phyloP scores from a whole-genome alignment of 2,329 filamentous ascomycete genomes.

The Exophiala dermatitidis region DNA sequence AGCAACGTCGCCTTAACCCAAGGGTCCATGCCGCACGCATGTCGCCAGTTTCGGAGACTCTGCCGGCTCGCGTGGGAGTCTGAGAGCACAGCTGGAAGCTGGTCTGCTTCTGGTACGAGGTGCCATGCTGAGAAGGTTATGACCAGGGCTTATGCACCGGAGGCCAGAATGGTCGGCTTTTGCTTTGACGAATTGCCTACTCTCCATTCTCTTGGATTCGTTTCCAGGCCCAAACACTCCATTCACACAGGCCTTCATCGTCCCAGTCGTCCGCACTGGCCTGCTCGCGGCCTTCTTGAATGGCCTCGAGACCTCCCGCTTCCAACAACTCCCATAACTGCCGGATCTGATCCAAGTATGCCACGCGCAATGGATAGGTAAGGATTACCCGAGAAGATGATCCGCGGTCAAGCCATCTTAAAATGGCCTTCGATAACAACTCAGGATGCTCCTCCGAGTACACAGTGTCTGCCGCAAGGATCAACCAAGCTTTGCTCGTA shows the following conservation, averaged over 20 bases:
- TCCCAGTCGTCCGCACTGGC: constrained; percentile 43
- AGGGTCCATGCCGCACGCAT: too few species aligned
- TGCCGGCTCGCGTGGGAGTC: too few species aligned
- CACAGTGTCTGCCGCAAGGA: constrained; percentile 39
- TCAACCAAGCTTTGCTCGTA: constrained; percentile 31
- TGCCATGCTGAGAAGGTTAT: too few species aligned
- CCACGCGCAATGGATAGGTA: constrained; percentile 36
- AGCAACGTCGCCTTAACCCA: background rate
- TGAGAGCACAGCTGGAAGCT: too few species aligned
- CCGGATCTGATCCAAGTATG: constrained; percentile 39
- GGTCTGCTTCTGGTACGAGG: too few species aligned
- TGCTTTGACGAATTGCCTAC: background rate
- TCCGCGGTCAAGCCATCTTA: constrained; percentile 32
- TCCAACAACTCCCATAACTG: constrained; percentile 38
- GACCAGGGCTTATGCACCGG: too few species aligned
- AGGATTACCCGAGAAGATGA: constrained; percentile 33
- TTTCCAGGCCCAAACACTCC: constrained; percentile 43
- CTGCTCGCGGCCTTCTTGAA: constrained; percentile 41
- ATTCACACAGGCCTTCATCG: constrained; percentile 41
- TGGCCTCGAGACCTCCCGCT: constrained; percentile 32
- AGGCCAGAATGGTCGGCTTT: too few species aligned
- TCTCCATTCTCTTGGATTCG: background rate
- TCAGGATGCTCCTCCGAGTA: constrained; percentile 39
- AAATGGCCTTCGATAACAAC: constrained; percentile 33
- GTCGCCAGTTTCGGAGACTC: too few species aligned